phyloP scores from a whole-genome alignment of 257 asterid species.

The Verbascum thapsus region DNA sequence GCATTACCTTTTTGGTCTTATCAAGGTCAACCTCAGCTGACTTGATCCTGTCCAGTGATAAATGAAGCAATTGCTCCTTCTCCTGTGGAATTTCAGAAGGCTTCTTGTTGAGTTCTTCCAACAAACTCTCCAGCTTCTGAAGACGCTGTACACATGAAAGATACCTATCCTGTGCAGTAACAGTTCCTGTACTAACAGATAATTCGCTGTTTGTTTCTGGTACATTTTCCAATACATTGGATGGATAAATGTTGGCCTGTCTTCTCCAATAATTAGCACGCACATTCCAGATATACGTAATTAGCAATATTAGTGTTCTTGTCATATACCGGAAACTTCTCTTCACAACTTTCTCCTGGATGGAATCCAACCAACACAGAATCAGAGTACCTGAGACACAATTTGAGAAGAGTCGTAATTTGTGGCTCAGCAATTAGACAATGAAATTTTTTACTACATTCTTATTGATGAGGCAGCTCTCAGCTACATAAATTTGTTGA shows the following conservation, averaged over 20 bases:
- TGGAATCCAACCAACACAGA: constrained; percentile 47
- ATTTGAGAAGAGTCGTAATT: constrained; percentile 10
- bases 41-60: constrained; percentile 84
- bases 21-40: constrained; percentile 83
- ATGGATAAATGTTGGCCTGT: constrained; percentile 54
- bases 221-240: constrained; percentile 49
- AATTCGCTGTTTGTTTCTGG: constrained; percentile 34
- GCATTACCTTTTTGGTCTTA: constrained; percentile 80
- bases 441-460: neutral
- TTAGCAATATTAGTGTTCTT: constrained; percentile 55
- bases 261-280: constrained; percentile 61
- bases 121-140: constrained; percentile 62
- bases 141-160: constrained; percentile 82
- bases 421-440: constrained; percentile 2
- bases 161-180: constrained; percentile 43
- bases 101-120: constrained; percentile 75
- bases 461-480: constrained; percentile 3
- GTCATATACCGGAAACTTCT: constrained; percentile 56
- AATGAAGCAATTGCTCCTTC: constrained; percentile 80
- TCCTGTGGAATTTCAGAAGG: constrained; percentile 77
- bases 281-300: constrained; percentile 43
- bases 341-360: constrained; percentile 64
- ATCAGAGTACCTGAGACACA: constrained; percentile 48
- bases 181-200: constrained; percentile 43
- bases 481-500: neutral